Evolutionary conservation across 805 yeast species (phyloP), one percentile per base, ranked within the genome.

Genomic region (Yarrowia hollandica): DNA sequence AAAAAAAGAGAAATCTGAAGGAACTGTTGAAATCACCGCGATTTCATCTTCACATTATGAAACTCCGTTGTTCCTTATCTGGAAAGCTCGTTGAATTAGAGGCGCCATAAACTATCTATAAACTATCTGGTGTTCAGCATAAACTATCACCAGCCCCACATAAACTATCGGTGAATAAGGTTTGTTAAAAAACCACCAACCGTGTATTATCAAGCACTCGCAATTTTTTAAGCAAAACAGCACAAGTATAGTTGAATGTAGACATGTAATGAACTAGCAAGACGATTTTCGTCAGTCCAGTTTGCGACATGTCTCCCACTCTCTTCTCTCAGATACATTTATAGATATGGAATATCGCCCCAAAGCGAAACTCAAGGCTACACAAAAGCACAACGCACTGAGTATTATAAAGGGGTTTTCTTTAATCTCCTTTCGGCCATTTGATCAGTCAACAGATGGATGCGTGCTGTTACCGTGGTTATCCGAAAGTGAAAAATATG

Each of bases 351-450:
- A 48, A 48, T 48, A 48, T 48, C 55, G 55, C 55, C 55, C 55
- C 55, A 33, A 48, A 48, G 55, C 55, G 55, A 48, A 48, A 48
- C 55, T 33, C 55, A 31, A 33, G 28, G 55, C 55, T 48, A 48
- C 39, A 15, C 55, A 22, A 48, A 30, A 48, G 55, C 39, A 48
- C 39, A 48, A 48, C 38, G 38, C 55, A 22, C 55, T 22, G 55
- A 33, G 55, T 48, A 42, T 31, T 33, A 42, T 58, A 44, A 46
- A 52, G 58, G 58, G 60, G 34, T 16, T 8, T 15, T 46, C 44
- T 48, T 46, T 58, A 35, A 48, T 31, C 56, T 35, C 35, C 59
- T 31, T 21, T 37, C 50, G 60, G 60, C 39, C 60, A 41, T 30
- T 42, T 56, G 38, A 41, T 56, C 55, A 34, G 31, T 34, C 31